phyloP scores from a whole-genome alignment of 345 rosid genomes.

The Citrus reticulata region DNA sequence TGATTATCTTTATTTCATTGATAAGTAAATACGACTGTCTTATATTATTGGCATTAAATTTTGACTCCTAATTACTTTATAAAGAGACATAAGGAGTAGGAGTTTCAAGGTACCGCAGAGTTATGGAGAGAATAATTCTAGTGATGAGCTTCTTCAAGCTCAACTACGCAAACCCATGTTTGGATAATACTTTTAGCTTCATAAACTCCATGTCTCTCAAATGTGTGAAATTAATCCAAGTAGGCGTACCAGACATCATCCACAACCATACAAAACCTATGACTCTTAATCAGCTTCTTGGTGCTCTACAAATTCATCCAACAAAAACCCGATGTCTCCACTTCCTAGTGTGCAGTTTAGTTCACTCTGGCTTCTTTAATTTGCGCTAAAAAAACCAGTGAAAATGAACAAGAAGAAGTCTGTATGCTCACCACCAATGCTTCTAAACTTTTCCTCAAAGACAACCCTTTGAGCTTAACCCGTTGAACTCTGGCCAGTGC shows the following conservation, averaged over 20 bases:
- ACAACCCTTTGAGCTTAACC: conserved; percentile 21
- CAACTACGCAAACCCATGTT: conserved; percentile 18
- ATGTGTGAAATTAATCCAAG: conserved; percentile 32
- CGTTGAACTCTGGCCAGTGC: conserved; percentile 30
- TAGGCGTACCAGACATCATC: conserved; percentile 40
- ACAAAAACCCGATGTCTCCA: conserved; percentile 15
- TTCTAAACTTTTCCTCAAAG: conserved; percentile 27
- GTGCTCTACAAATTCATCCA: conserved; percentile 21
- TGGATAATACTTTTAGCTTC: conserved; percentile 35
- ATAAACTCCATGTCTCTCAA: conserved; percentile 43
- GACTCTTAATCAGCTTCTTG: conserved; percentile 25
- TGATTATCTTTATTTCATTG: too few relatives aligned
- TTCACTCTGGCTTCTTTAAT: conserved; percentile 33
- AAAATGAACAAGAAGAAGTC: conserved; percentile 8
- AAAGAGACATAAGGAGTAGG: too few relatives aligned
- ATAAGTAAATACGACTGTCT: too few relatives aligned
- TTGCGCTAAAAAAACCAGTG: neutral
- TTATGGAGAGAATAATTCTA: neutral
- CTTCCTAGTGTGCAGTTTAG: conserved; percentile 41
- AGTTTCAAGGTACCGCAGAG: too few relatives aligned
- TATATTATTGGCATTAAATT: too few relatives aligned
- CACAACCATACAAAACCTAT: conserved; percentile 44
- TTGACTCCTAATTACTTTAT: too few relatives aligned
- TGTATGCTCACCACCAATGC: conserved; percentile 19
- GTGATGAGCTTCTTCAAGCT: conserved; percentile 24